Conservation (phyloP, 2,329 filamentous ascomycete genomes). For the Alternaria tenuissima region DNA sequence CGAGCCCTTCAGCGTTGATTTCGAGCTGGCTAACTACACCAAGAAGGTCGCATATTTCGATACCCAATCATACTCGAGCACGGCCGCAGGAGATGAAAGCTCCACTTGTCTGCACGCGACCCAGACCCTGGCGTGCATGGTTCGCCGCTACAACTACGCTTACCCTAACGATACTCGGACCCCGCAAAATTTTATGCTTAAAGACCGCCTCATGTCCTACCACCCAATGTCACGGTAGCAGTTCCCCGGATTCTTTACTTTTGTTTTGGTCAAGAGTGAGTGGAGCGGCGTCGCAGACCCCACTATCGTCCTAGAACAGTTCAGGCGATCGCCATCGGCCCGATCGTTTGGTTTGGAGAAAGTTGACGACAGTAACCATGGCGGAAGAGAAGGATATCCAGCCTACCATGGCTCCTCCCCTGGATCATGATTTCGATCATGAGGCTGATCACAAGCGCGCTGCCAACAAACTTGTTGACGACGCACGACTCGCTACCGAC, state of each 20-base stretch:
- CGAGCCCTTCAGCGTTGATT: not conserved
- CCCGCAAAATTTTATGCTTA: conserved; percentile 37
- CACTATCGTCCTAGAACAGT: conserved; percentile 7
- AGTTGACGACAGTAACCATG: conserved; percentile 5
- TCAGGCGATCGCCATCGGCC: conserved; percentile 8
- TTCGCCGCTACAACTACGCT: conserved; percentile 16
- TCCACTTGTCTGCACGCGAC: conserved; percentile 33
- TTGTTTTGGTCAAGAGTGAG: conserved; percentile 4
- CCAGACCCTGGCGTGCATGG: conserved; percentile 24
- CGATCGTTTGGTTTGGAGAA: conserved; percentile 2
- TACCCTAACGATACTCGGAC: conserved; percentile 17
- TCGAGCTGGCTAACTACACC: conserved; percentile 12
- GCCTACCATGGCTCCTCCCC: conserved; percentile 18
- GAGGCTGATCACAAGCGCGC: conserved; percentile 37
- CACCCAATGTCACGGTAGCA: conserved; percentile 22
- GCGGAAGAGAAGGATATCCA: conserved; percentile 37
- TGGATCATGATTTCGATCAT: conserved; percentile 23
- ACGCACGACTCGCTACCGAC: conserved; percentile 57
- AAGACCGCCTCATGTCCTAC: conserved; percentile 27
- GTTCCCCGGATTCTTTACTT: conserved; percentile 24
- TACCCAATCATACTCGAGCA: conserved; percentile 21
- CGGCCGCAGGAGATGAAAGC: conserved; percentile 15
- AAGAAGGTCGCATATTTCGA: conserved; percentile 21
- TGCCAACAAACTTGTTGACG: conserved; percentile 47
- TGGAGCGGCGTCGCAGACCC: conserved; percentile 11